Evolutionary conservation across 805 yeast genomes (phyloP).

Genomic region (Candida cerambycidarum): DNA sequence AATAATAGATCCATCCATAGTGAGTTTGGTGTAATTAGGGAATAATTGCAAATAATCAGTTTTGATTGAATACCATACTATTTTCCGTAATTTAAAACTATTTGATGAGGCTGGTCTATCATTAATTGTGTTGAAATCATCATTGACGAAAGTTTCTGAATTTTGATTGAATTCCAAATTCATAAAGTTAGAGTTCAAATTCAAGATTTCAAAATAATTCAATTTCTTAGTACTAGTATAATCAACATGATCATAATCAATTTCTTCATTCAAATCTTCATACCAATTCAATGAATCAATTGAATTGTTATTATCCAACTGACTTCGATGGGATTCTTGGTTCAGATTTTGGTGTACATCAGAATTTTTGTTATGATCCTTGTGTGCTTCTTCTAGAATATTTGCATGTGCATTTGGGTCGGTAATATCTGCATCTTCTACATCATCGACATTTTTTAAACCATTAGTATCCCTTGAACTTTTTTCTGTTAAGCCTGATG

Average conservation of each 20-base stretch:
- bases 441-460: too few relatives aligned
- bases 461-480: too few relatives aligned
- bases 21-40: constrained; percentile 9
- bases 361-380: background rate
- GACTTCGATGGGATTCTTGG: background rate
- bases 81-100: constrained; percentile 26
- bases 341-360: background rate
- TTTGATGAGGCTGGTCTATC: constrained; percentile 16
- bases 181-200: constrained; percentile 21
- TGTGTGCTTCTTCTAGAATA: background rate
- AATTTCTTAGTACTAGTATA: constrained; percentile 9
- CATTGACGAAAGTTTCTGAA: background rate
- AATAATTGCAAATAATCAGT: constrained; percentile 18
- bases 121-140: background rate
- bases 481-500: too few relatives aligned
- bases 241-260: constrained; percentile 14
- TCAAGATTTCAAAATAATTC: constrained; percentile 25
- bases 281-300: constrained; percentile 13
- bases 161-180: constrained; percentile 23
- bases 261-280: constrained; percentile 14
- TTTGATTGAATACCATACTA: constrained; percentile 32
- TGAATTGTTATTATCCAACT: constrained; percentile 4
- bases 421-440: too few relatives aligned
- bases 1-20: background rate
- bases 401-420: background rate